Conservation (phyloP, 805 yeast species). For the Candida namnaoensis region DNA sequence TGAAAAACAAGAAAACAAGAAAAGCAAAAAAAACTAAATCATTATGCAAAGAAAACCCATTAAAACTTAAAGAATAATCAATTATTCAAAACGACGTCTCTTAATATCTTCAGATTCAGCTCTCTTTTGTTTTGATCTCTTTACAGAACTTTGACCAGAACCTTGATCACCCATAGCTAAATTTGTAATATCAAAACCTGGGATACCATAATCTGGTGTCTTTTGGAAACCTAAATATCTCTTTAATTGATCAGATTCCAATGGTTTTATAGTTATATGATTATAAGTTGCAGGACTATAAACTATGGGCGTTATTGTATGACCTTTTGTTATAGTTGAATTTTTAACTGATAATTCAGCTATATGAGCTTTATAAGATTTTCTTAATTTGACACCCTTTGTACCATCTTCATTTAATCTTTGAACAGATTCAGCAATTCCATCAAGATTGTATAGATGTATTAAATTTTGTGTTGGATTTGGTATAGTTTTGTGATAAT, state of each 20-base stretch:
- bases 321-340: conserved; percentile 41
- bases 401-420: conserved; percentile 83
- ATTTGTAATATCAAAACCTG: conserved; percentile 64
- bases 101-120: conserved; percentile 19
- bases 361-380: conserved; percentile 91
- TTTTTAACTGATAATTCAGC: conserved; percentile 79
- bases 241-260: conserved; percentile 40
- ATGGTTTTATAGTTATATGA: conserved; percentile 38
- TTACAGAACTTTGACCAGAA: conserved; percentile 13
- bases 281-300: conserved; percentile 21
- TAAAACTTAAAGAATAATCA: not conserved
- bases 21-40: too few relatives aligned
- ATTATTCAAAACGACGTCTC: conserved; percentile 16
- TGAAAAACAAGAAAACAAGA: too few relatives aligned
- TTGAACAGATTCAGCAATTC: conserved; percentile 72
- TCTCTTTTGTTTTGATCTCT: conserved; percentile 29
- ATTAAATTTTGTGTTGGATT: conserved; percentile 71
- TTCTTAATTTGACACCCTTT: conserved; percentile 86
- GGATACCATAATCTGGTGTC: conserved; percentile 61
- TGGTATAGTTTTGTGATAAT: conserved; percentile 39
- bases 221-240: conserved; percentile 51
- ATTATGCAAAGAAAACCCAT: not conserved
- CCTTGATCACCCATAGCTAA: conserved; percentile 48
- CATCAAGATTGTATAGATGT: conserved; percentile 55
- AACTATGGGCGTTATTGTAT: conserved; percentile 28